Evolutionary conservation across 148 eudicot species (phyloP).

Genomic region (Amaranthus cruentus): DNA sequence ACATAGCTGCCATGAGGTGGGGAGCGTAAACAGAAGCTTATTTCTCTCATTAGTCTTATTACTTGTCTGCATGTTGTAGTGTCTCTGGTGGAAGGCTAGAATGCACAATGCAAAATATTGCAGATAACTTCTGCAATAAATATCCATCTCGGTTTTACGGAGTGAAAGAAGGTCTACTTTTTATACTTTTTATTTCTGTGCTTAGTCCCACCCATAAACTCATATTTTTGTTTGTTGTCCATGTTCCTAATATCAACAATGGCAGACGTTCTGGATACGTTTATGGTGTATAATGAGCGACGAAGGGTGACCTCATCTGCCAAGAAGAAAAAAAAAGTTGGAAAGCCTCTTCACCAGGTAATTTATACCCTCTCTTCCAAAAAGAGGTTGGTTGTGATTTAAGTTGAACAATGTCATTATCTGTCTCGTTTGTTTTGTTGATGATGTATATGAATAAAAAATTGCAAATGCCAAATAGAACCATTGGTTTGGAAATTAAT

Average conservation of each 20-base stretch:
- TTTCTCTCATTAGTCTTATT: slow-evolving; percentile 7
- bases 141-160: slow-evolving; percentile 55
- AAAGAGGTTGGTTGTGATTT: not conserved
- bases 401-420: not conserved
- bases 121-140: slow-evolving; percentile 64
- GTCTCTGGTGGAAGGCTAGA: slow-evolving; percentile 92
- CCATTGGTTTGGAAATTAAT: too few relatives aligned
- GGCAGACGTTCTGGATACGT: slow-evolving; percentile 80
- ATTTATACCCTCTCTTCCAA: not conserved
- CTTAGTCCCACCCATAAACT: slow-evolving; percentile 10
- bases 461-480: too few relatives aligned
- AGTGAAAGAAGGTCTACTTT: slow-evolving; percentile 59
- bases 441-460: too few relatives aligned
- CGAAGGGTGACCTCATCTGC: slow-evolving; percentile 97
- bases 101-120: slow-evolving; percentile 98
- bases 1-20: not conserved
- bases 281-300: slow-evolving; percentile 83
- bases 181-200: not conserved
- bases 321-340: slow-evolving; percentile 71
- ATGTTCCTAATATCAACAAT: slow-evolving; percentile 9
- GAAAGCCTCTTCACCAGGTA: slow-evolving; percentile 85
- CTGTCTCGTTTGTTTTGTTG: too few relatives aligned
- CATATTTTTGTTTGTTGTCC: slow-evolving; percentile 1
- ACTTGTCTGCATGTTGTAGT: slow-evolving; percentile 40
- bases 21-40: slow-evolving; percentile 1